phyloP scores from a whole-genome alignment of 495 filamentous ascomycete genomes.

The Pseudoneurospora amorphoporcata region DNA sequence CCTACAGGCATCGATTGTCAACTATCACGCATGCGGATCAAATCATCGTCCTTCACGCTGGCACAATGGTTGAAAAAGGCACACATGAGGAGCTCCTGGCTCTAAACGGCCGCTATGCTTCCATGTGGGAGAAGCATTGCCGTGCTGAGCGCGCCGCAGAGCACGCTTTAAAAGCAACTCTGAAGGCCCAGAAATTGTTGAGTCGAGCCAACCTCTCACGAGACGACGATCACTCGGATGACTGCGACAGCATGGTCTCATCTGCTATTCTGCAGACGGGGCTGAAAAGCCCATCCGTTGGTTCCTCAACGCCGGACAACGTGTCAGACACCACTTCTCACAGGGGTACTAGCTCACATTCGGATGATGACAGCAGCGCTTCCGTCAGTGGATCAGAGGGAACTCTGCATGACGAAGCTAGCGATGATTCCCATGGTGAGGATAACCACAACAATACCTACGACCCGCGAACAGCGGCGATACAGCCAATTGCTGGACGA shows the following conservation, averaged over 20 bases:
- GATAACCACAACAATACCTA: not conserved
- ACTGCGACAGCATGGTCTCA: slow-evolving; percentile 24
- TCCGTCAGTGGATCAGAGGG: slow-evolving; percentile 14
- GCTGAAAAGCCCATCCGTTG: slow-evolving; percentile 8
- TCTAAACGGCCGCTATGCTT: slow-evolving; percentile 67
- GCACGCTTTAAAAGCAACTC: slow-evolving; percentile 50
- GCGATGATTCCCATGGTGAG: slow-evolving; percentile 1
- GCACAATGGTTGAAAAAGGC: slow-evolving; percentile 72
- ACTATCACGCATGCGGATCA: slow-evolving; percentile 93
- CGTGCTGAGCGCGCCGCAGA: slow-evolving; percentile 75
- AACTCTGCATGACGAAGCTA: slow-evolving; percentile 18
- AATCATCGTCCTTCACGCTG: slow-evolving; percentile 84
- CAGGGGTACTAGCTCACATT: slow-evolving; percentile 11
- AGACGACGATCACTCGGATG: slow-evolving; percentile 15
- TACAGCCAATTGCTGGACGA: slow-evolving; percentile 8
- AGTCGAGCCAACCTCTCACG: slow-evolving; percentile 31
- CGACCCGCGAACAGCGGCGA: slow-evolving; percentile 1
- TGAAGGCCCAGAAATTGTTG: slow-evolving; percentile 46
- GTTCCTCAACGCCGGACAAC: slow-evolving; percentile 2
- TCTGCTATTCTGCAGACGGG: slow-evolving; percentile 19
- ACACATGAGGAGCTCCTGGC: slow-evolving; percentile 78
- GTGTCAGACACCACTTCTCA: slow-evolving; percentile 2
- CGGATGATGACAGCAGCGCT: slow-evolving; percentile 9
- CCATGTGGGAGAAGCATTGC: slow-evolving; percentile 96
- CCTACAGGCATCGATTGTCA: slow-evolving; percentile 64